These are phyloP conservation scores for Euryodendron excelsum DNA, from an alignment of 148 eudicot genomes.

Conservation along the genomic window DNA sequence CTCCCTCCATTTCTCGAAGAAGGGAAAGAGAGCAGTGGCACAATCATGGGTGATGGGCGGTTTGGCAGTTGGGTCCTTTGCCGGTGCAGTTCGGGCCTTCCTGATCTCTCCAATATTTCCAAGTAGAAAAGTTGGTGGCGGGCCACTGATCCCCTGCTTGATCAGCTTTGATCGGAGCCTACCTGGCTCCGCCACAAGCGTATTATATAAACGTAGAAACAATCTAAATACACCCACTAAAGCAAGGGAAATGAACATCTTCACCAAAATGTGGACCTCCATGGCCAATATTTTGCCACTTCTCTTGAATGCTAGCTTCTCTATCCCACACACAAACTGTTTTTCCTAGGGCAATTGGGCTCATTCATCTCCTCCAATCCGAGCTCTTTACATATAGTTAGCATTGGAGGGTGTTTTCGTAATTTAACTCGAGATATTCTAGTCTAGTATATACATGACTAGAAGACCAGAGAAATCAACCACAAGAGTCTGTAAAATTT, in stretches of 20 bases:
- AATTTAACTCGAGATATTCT: too few species aligned
- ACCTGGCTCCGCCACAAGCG: slow-evolving; percentile 8
- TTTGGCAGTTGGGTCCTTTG: background rate
- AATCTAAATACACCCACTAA: background rate
- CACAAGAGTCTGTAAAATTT: too few species aligned
- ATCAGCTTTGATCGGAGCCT: slow-evolving; percentile 7
- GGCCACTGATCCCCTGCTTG: slow-evolving; percentile 17
- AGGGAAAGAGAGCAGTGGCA: slow-evolving; percentile 13
- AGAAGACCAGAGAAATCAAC: too few species aligned
- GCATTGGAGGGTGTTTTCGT: too few species aligned
- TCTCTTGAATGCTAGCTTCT: too few species aligned
- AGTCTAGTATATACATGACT: too few species aligned
- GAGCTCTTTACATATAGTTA: too few species aligned
- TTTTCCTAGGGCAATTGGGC: too few species aligned
- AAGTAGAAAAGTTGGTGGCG: slow-evolving; percentile 10
- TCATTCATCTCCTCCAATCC: too few species aligned
- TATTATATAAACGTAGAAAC: background rate
- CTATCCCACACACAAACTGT: too few species aligned
- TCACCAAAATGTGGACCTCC: background rate
- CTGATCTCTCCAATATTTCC: slow-evolving; percentile 15
- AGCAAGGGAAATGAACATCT: background rate
- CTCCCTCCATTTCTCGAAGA: slow-evolving; percentile 13
- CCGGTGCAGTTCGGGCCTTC: background rate
- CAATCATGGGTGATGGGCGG: background rate
- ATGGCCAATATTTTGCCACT: too few species aligned